Evolutionary conservation across 1,139 yeast species (phyloP), one percentile per base, ranked within the genome.

Genomic region (Pichia sp.): DNA sequence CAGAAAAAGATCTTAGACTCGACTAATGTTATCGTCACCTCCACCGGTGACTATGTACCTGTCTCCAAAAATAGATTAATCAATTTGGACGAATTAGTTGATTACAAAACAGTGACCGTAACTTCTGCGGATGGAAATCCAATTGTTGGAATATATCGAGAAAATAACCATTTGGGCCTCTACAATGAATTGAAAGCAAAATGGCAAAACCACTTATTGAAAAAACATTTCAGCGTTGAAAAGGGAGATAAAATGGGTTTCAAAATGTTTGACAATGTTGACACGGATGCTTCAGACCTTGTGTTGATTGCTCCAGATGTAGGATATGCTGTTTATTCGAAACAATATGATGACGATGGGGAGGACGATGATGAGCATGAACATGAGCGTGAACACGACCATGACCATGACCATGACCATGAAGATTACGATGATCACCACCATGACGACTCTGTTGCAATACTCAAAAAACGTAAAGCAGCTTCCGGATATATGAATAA

Each of bases 1-100:
- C 54, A 59, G 26, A 69, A 95, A 45, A 78, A 83, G 50, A 65
- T 87, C 49, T 65, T 72, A 1, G 71, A 77, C 36, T 71, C 86
- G 40, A 85, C 83, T 10, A 90, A 90, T 60, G 65, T 90, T 28
- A 66, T 90, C 0, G 67, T 90, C 41, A 84, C 88, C 1, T 85
- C 95, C 44, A 96, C 88, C 59, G 96, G 88, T 60, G 97, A 97
- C 5, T 87, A 88, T 95, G 84, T 95, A 0, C 94, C 95, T 3
- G 84, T 95, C 1, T 75, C 87, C 0, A 75, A 79, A 50, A 71
- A 73, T 23, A 66, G 95, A 45, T 59, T 84, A 7, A 65, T 85
- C 2, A 79, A 76, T 53, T 62, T 86, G 46, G 95, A 85, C 58
- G 92, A 85, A 53, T 51, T 84, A 23, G 64, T 85, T 7, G 80